phyloP scores from a whole-genome alignment of 2,329 filamentous ascomycete species.

The Aspergillus ruber region DNA sequence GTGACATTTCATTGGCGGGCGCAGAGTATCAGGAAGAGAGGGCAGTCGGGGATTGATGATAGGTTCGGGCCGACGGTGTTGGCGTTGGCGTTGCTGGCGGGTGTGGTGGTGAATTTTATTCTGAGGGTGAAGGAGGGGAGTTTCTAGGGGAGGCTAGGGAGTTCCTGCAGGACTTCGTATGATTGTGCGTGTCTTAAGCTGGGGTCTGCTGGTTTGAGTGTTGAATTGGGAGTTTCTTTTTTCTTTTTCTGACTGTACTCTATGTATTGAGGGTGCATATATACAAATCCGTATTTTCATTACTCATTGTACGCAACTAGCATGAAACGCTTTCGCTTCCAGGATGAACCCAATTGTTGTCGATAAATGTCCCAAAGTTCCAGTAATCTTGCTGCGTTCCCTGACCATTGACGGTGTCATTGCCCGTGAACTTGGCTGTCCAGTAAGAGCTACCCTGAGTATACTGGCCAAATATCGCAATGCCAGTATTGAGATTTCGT shows the following conservation, averaged over 20 bases:
- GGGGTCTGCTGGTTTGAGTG: no score
- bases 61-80: slow-evolving; percentile 87
- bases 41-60: slow-evolving; percentile 95
- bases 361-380: slow-evolving; percentile 12
- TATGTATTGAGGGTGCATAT: neutral
- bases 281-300: neutral
- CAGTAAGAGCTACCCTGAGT: slow-evolving; percentile 17
- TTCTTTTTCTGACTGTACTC: neutral
- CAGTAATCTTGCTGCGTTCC: slow-evolving; percentile 12
- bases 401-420: slow-evolving; percentile 10
- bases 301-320: neutral
- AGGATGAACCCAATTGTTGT: slow-evolving; percentile 7
- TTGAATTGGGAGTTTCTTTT: no score
- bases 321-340: neutral
- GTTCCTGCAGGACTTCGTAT: no score
- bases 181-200: no score
- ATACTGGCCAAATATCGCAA: slow-evolving; percentile 9
- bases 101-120: slow-evolving; percentile 94
- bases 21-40: slow-evolving; percentile 81
- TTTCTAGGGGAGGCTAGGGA: neutral
- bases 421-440: slow-evolving; percentile 13
- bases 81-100: slow-evolving; percentile 75
- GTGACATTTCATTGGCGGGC: slow-evolving; percentile 97
- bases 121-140: slow-evolving; percentile 48
- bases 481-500: slow-evolving; percentile 11